Evolutionary conservation across 2,329 filamentous ascomycete genomes (phyloP).

Genomic region (Curvularia eragrostidis): DNA sequence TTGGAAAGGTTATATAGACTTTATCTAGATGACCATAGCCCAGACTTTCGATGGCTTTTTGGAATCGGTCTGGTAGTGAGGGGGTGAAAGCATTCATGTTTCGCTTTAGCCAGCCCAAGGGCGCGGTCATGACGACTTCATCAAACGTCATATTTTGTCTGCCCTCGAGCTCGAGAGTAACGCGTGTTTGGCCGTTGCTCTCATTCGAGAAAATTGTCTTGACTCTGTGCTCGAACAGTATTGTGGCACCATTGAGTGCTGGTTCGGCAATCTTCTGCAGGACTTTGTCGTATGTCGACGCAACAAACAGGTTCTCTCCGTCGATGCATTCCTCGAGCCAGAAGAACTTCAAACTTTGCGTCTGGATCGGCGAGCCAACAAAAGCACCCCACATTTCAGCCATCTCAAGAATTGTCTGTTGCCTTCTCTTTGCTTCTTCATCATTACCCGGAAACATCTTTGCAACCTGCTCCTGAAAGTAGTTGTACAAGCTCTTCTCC

Average conservation of each 20-base stretch:
- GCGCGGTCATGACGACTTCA: conserved; percentile 71
- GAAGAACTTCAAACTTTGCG: conserved; percentile 76
- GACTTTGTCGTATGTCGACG: conserved; percentile 66
- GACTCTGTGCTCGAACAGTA: conserved; percentile 60
- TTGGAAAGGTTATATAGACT: conserved; percentile 68
- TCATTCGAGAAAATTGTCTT: conserved; percentile 48
- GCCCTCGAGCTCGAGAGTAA: conserved; percentile 55
- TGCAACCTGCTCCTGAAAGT: conserved; percentile 60
- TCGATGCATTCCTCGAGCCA: conserved; percentile 81
- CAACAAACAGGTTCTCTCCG: conserved; percentile 70
- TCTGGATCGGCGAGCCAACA: conserved; percentile 68
- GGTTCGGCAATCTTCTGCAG: conserved; percentile 65
- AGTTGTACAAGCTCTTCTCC: conserved; percentile 63
- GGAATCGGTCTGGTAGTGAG: conserved; percentile 63
- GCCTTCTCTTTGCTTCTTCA: conserved; percentile 55
- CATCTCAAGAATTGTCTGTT: conserved; percentile 58
- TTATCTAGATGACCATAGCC: conserved; percentile 77
- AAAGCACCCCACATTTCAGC: conserved; percentile 75
- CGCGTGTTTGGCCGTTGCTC: conserved; percentile 24
- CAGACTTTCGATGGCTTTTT: conserved; percentile 67
- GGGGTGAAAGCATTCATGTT: conserved; percentile 63
- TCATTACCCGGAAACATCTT: conserved; percentile 49
- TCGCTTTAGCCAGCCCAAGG: conserved; percentile 63
- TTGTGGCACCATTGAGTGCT: conserved; percentile 60
- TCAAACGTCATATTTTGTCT: conserved; percentile 64